These are phyloP conservation scores for Vaccinium corymbosum DNA, from an alignment of 148 eudicot species.

Conservation along the genomic window DNA sequence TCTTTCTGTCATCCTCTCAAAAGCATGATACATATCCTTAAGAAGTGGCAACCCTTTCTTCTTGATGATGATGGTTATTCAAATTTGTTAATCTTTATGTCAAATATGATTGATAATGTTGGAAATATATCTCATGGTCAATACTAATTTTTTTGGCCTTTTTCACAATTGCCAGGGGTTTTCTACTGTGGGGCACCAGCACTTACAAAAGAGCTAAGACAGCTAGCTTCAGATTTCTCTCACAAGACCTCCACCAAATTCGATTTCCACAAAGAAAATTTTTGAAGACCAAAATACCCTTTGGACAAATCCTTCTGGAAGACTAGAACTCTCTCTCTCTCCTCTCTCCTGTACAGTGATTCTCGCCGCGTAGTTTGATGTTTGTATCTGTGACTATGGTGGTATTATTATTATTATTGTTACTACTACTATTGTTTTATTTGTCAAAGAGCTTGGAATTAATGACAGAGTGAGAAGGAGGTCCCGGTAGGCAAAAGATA, in stretches of 20 bases:
- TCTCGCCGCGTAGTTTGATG: not conserved
- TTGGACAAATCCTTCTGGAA: not conserved
- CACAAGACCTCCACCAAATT: slow-evolving; percentile 52
- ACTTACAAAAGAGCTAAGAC: slow-evolving; percentile 45
- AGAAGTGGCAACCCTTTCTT: not conserved
- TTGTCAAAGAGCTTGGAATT: not conserved
- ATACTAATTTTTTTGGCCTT: not conserved
- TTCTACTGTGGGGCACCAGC: slow-evolving; percentile 60
- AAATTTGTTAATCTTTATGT: not conserved
- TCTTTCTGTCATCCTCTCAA: not conserved
- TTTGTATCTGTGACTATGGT: not conserved
- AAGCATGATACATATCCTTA: not conserved
- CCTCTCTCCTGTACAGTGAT: not conserved
- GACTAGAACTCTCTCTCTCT: not conserved
- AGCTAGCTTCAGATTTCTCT: slow-evolving; percentile 48
- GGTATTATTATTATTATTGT: not conserved
- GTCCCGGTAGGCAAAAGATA: slow-evolving; percentile 1
- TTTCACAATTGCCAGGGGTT: slow-evolving; percentile 33
- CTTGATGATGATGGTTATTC: not conserved
- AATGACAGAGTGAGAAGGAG: not conserved
- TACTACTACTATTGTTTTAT: not conserved
- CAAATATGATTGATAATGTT: not conserved
- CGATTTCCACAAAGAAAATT: slow-evolving; percentile 53
- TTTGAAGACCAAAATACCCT: slow-evolving; percentile 12
- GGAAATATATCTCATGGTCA: not conserved